These are phyloP conservation scores for Fragaria ananassa DNA, from an alignment of 306 rosid genomes.

Conservation along the genomic window DNA sequence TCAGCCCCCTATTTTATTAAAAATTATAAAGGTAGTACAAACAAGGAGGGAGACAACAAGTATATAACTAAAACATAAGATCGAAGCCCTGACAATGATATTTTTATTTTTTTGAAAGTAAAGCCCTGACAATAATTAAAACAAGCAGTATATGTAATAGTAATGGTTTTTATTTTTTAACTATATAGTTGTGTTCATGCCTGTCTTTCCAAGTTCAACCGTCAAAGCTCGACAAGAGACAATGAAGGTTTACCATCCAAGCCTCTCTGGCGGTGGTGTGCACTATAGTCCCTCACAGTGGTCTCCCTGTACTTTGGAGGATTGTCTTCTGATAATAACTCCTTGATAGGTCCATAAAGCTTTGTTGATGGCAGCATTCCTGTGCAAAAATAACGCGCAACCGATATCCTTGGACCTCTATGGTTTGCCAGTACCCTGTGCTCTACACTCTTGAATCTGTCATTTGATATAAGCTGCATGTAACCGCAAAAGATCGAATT, in stretches of 20 bases:
- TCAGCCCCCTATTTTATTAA: too few species aligned
- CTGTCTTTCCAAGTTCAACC: not conserved
- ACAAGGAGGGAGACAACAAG: too few species aligned
- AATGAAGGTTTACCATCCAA: not conserved
- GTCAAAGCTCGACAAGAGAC: not conserved
- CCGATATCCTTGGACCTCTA: constrained; percentile 1
- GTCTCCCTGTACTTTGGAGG: constrained; percentile 17
- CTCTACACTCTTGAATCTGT: constrained; percentile 37
- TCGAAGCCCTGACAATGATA: too few species aligned
- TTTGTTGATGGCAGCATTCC: not conserved
- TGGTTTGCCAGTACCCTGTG: constrained; percentile 31
- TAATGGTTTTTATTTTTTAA: too few species aligned
- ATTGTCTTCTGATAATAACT: constrained; percentile 5
- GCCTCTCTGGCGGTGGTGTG: not conserved
- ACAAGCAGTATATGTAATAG: too few species aligned
- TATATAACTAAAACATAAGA: too few species aligned
- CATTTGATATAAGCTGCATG: constrained; percentile 35
- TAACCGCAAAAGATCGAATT: not conserved
- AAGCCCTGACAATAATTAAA: too few species aligned
- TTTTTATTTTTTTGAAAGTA: too few species aligned
- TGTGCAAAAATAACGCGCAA: constrained; percentile 1
- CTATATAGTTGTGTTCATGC: too few species aligned
- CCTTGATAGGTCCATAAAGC: constrained; percentile 9
- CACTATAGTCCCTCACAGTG: not conserved
- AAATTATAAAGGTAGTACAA: too few species aligned